Evolutionary conservation across 352 stramenopile species (phyloP).

Genomic region (Pythium rhizo-oryzae): DNA sequence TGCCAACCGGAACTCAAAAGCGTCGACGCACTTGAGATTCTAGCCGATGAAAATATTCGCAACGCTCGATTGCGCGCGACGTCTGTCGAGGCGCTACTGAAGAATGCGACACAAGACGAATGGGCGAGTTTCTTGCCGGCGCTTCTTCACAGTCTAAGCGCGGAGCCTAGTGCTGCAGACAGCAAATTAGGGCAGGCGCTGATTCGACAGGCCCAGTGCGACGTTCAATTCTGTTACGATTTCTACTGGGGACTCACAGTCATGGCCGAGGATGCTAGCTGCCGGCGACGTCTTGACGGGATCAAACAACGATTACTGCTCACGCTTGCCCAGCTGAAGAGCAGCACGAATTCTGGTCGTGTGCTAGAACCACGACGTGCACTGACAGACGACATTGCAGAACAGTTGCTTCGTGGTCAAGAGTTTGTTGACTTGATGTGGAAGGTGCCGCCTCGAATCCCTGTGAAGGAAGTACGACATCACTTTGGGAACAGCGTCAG

Average conservation of each 20-base stretch:
- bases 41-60: slow-evolving; percentile 69
- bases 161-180: slow-evolving; percentile 60
- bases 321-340: slow-evolving; percentile 67
- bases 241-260: slow-evolving; percentile 85
- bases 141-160: slow-evolving; percentile 72
- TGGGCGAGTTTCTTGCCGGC: slow-evolving; percentile 81
- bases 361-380: slow-evolving; percentile 33
- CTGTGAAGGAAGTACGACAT: slow-evolving; percentile 55
- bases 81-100: slow-evolving; percentile 63
- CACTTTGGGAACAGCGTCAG: slow-evolving; percentile 53
- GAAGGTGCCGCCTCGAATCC: slow-evolving; percentile 73
- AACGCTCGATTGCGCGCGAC: slow-evolving; percentile 59
- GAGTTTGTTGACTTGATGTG: slow-evolving; percentile 84
- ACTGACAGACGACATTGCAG: slow-evolving; percentile 60
- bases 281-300: slow-evolving; percentile 75
- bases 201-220: slow-evolving; percentile 72
- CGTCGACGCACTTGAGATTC: slow-evolving; percentile 79
- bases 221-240: slow-evolving; percentile 85
- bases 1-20: slow-evolving; percentile 75
- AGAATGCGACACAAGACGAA: slow-evolving; percentile 73
- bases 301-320: slow-evolving; percentile 82
- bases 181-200: slow-evolving; percentile 73
- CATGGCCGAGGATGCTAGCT: slow-evolving; percentile 77
- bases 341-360: slow-evolving; percentile 49
- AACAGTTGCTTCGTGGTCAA: slow-evolving; percentile 84